These are phyloP conservation scores for Globisporangium okanoganense DNA, from an alignment of 352 stramenopile genomes.

Conservation along the genomic window DNA sequence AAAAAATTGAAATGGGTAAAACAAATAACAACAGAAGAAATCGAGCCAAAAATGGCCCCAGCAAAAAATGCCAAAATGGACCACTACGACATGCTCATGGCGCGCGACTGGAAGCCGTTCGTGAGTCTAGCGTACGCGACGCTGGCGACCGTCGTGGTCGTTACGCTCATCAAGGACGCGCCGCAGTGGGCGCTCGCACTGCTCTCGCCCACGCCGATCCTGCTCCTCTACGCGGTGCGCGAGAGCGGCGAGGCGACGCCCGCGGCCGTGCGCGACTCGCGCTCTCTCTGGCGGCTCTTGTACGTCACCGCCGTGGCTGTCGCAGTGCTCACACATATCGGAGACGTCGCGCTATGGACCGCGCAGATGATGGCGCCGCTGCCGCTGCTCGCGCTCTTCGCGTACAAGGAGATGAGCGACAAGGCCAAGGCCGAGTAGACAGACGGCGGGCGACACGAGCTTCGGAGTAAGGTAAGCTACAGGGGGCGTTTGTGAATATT, in stretches of 20 bases:
- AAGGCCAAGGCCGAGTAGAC: not conserved
- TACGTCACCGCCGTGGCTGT: not conserved
- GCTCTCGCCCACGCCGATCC: conserved; percentile 1
- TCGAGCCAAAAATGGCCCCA: not conserved
- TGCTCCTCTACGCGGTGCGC: conserved; percentile 1
- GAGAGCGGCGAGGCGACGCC: not conserved
- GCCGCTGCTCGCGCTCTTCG: conserved; percentile 1
- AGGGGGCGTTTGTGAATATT: no score
- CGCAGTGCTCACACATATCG: not conserved
- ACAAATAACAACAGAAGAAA: not conserved
- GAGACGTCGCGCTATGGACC: conserved; percentile 2
- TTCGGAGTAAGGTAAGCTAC: no score
- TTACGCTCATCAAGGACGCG: conserved; percentile 4
- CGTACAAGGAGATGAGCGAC: not conserved
- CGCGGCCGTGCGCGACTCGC: conserved; percentile 2
- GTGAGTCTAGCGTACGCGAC: not conserved
- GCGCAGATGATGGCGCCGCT: conserved; percentile 1
- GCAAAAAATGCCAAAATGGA: not conserved
- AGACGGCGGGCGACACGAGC: no score
- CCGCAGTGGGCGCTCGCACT: conserved; percentile 3
- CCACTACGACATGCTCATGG: not conserved
- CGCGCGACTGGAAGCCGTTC: conserved; percentile 3
- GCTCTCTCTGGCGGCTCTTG: not conserved
- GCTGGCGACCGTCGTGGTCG: not conserved
- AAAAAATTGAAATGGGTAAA: no score